A percentile compares a stretch with the other conserved stretches of the same genome.
Evolutionary conservation across 116 monocot species (phyloP).

Genomic region (Papilionanthe hybrid): DNA sequence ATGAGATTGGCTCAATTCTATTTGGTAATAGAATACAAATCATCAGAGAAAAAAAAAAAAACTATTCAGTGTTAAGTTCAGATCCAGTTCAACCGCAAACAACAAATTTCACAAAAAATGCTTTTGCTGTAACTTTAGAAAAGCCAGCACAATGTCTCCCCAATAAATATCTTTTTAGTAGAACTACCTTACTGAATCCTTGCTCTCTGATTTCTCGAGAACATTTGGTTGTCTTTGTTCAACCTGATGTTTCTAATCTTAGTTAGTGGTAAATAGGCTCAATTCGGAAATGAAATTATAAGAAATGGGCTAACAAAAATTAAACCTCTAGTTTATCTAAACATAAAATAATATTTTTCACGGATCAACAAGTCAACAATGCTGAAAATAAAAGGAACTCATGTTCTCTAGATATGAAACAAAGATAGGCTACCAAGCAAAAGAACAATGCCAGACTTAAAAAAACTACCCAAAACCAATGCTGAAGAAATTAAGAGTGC

Average conservation of each 20-base stretch:
- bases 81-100: not conserved
- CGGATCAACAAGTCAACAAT: too few species aligned
- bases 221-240: not conserved
- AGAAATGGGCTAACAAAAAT: too few species aligned
- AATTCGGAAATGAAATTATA: too few species aligned
- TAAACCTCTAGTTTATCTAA: too few species aligned
- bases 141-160: not conserved
- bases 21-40: not conserved
- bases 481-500: not conserved
- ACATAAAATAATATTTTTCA: too few species aligned
- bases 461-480: not conserved
- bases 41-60: not conserved
- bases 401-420: too few species aligned
- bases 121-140: not conserved
- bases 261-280: not conserved
- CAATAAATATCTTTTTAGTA: not conserved
- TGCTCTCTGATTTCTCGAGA: not conserved
- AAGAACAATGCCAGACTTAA: conserved; percentile 1
- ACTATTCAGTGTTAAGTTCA: not conserved
- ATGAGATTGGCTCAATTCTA: not conserved
- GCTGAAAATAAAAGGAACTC: too few species aligned
- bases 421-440: not conserved
- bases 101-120: not conserved
- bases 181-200: not conserved
- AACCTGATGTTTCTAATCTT: not conserved